Base-by-base conservation (phyloP, 805 yeast species). In the Danielia oregonensis region DNA sequence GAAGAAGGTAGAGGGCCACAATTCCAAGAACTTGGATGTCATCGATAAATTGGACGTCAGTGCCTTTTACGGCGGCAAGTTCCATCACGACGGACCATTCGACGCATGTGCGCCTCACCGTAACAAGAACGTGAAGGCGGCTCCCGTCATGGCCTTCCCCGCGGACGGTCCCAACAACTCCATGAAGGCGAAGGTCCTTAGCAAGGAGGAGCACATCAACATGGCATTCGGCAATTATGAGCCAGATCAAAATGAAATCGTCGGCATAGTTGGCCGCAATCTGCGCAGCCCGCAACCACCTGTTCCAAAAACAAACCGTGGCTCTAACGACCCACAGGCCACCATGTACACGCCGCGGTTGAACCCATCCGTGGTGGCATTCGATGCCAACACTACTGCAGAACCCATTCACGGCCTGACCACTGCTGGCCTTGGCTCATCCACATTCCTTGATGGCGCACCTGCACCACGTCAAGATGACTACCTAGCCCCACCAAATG, bases 11-110 rank as follows among this genome's bases (percentile, higher is more conserved):
- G 68, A 64, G 53, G 58, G 68, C 3, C 65, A 65, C 51, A 69
- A 76, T 46, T 74, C 88, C 10, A 79, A 80, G 49, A 85, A 88
- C 48, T 80, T 89, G 36, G 98, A 91, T 54, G 86, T 94, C 4
- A 93, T 93, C 49, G 98, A 93, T 65, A 86, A 86, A 61, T 71
- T 93, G 52, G 98, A 93, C 59, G 98, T 91, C 30, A 89, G 97
- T 9, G 97, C 96, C 1, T 73, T 89, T 42, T 89, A 86, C 56
- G 97, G 96, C 17, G 81, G 86, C 31, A 86, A 94, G 2, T 93
- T 93, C 72, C 98, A 93, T 61, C 97, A 93, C 60, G 98, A 93
- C 63, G 98, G 98, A 9, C 98, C 98, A 11, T 93, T 93, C 57
- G 98, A 93, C 58, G 98, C 98, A 1, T 91, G 97, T 60, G 85